phyloP scores from a whole-genome alignment of 2,329 filamentous ascomycete genomes.

The Cercospora sp. region DNA sequence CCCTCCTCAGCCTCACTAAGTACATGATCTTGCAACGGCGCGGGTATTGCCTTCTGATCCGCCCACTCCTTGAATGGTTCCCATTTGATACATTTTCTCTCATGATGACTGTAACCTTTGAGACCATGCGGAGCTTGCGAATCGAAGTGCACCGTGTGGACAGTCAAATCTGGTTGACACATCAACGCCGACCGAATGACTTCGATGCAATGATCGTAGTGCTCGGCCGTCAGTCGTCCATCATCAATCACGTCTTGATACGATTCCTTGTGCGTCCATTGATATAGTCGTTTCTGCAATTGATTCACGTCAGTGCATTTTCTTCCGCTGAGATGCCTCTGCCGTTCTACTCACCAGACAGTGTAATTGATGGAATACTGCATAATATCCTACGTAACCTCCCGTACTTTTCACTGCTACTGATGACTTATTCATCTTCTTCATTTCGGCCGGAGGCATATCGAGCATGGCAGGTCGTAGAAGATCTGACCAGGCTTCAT shows the following conservation, averaged over 20 bases:
- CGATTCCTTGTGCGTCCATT: slow-evolving; percentile 14
- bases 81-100: slow-evolving; percentile 16
- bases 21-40: slow-evolving; percentile 12
- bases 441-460: slow-evolving; percentile 16
- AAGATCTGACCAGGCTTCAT: slow-evolving; percentile 20
- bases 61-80: slow-evolving; percentile 14
- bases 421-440: slow-evolving; percentile 19
- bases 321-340: not conserved
- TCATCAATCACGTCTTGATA: slow-evolving; percentile 15
- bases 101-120: slow-evolving; percentile 12
- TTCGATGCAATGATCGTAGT: slow-evolving; percentile 22
- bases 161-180: slow-evolving; percentile 19
- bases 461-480: slow-evolving; percentile 16
- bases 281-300: slow-evolving; percentile 20
- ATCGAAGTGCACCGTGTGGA: slow-evolving; percentile 16
- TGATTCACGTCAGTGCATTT: not conserved
- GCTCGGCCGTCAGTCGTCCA: slow-evolving; percentile 2
- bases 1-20: not conserved
- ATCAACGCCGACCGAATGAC: slow-evolving; percentile 16
- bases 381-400: slow-evolving; percentile 19
- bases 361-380: slow-evolving; percentile 19
- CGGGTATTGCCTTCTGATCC: slow-evolving; percentile 13
- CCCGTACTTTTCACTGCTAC: slow-evolving; percentile 5
- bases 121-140: slow-evolving; percentile 9
- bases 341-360: slow-evolving; percentile 7